Base-by-base conservation (phyloP, 768 basidiomycete species). In the Russula sp. region DNA sequence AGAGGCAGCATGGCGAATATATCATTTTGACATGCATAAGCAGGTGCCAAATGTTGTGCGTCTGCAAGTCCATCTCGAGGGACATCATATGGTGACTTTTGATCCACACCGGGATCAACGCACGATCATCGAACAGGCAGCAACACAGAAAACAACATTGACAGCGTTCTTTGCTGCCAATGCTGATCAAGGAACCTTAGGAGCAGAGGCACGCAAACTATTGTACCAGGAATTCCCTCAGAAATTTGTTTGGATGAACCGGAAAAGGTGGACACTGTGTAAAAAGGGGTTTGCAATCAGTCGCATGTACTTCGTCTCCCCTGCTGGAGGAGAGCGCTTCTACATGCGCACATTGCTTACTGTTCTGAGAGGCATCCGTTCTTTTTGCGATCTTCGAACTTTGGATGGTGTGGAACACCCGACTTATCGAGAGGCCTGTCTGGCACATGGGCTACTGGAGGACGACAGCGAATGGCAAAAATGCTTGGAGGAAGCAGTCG, bases 111-210 rank as follows among this genome's bases (percentile, higher is more conserved):
- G 41, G n/a, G n/a, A 11, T 1, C 51, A 1, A 6, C 25, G 0
- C 7, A 53, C 10, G 14, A 7, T 6, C 5, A 3, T 2, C 0
- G 1, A 10, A 5, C 22, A 1, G 5, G 22, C 11, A 10, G 0
- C 6, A 14, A 13, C 5, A 18, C 1, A 49, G 9, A 14, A 9
- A 16, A 49, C 47, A 0, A 49, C 18, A 16, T 4, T 49, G 6
- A 49, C 47, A 0, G 47, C 25, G 8, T 49, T 49, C 3, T 49
- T 49, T 6, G 3, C 5, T 0, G 14, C 7, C 7, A 49, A 49
- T 7, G n/a, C n/a, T n/a, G n/a, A n/a, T n/a, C n/a, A n/a, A n/a
- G n/a, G n/a, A n/a, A n/a, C n/a, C n/a, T n/a, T n/a, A n/a, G 1
- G 1, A 6, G 2, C 16, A 7, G 14, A 18, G 0, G 47, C 47